Base-by-base conservation (phyloP, 495 filamentous ascomycete species). In the Penicillium argentinense region DNA sequence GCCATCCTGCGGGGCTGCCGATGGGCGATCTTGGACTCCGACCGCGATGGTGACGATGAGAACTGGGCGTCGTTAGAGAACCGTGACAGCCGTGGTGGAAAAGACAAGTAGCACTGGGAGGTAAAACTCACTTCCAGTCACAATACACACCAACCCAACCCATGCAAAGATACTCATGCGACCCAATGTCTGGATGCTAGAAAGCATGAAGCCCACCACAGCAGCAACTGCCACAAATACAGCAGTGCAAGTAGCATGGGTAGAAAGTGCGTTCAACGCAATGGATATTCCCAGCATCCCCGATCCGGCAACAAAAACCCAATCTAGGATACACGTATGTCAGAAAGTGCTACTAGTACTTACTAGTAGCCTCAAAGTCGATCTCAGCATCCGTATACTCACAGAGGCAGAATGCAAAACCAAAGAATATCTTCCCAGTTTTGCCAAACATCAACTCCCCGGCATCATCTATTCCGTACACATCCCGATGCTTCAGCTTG, bases 241-340 rank as follows among this genome's bases (percentile, higher is more conserved):
- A 2, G 68, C 78, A 4, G 84, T 84, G 58, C 89, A 92, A 1
- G 74, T 66, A 2, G 67, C 80, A 60, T 88, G 77, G 1, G 75
- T 63, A 0, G 85, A 83, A 26, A 91, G 63, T 11, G 75, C 77
- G 33, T 84, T 84, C 49, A 90, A 71, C 52, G 78, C 81, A 58
- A 91, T 88, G 3, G 80, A 81, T 49, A 88, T 84, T 0, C 83
- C 80, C 13, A 91, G 71, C 51, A 89, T 80, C 49, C 60, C 71
- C 21, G 66, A 68, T 7, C 68, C 71, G 11, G 60, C 53, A 22
- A 68, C 55, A 33, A 74, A 70, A 28, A 67, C 61, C 60, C 63
- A 68, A 45, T 63, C 66, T 92, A 79, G 12, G n/a, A n/a, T n/a
- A n/a, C n/a, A n/a, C n/a, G n/a, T n/a, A n/a, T n/a, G n/a, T n/a